Evolutionary conservation across 202 grass and related monocot genomes (phyloP), one percentile per base, ranked within the genome.

Genomic region (Zizania palustris): DNA sequence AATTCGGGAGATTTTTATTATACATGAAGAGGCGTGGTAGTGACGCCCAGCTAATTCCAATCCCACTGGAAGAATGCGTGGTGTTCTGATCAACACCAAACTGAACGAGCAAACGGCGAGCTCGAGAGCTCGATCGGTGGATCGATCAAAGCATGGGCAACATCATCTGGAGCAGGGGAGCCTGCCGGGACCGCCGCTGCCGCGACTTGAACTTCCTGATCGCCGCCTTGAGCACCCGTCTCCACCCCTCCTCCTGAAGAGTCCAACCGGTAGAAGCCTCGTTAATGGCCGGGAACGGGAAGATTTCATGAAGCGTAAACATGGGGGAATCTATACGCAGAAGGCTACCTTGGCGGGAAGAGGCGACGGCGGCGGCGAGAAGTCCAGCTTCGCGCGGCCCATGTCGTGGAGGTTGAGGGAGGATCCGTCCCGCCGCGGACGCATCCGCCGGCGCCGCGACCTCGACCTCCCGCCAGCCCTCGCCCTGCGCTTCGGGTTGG

Each of bases 141-240:
- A 66, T 22, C 43, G 69, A 40, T 85, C 78, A 90, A 34, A 85
- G 28, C 45, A 50, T 67, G 13, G 91, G 91, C 3, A 88, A 71
- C 22, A 85, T 33, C 82, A 75, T 84, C 67, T 93, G 87, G 71
- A 81, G 71, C 65, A 88, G 59, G 16, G 75, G 76, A 71, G 81
- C 58, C 65, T 60, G 65, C 57, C 69, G 66, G 33, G 91, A 79
- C 40, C 82, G 86, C 63, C 70, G 85, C 51, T 81, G 84, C 43
- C 81, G 87, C 69, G 83, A 75, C 82, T 95, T 98, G 83, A 98
- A 92, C 38, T 84, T 85, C 78, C 69, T 92, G 69, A 88, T 84
- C 34, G 89, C 91, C 65, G 91, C 91, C 66, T 85, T 95, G 8
- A 95, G 68, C 44, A 89, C 77, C 71, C 73, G 80, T 61, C 85